Percentiles rank a stretch among this genome's conserved stretches.
Evolutionary conservation across 257 asterid genomes (phyloP).

Genomic region (Salvia splendens): DNA sequence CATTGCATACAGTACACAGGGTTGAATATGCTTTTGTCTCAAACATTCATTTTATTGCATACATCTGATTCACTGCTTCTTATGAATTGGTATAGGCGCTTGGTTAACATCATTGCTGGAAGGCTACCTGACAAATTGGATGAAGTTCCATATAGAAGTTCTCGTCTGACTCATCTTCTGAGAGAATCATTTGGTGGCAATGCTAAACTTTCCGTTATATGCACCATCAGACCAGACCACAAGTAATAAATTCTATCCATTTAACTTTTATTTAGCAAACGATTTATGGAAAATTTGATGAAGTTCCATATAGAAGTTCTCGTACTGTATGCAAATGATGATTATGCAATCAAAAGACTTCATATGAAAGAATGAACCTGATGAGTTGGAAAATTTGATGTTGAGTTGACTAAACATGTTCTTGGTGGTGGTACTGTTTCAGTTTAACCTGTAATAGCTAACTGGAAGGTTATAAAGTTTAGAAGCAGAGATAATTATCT

Average conservation of each 20-base stretch:
- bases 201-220: constrained; percentile 73
- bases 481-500: not conserved
- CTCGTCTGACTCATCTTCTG: constrained; percentile 72
- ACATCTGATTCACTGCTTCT: not conserved
- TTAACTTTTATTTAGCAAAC: not conserved
- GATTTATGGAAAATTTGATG: constrained; percentile 36
- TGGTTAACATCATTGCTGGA: constrained; percentile 67
- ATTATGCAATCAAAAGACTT: too few species aligned
- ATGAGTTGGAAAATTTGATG: too few species aligned
- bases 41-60: not conserved
- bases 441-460: not conserved
- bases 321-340: too few species aligned
- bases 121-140: constrained; percentile 45
- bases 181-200: constrained; percentile 88
- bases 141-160: constrained; percentile 51
- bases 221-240: constrained; percentile 65
- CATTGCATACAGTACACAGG: too few species aligned
- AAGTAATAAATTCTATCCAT: constrained; percentile 45
- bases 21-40: too few species aligned
- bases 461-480: not conserved
- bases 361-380: too few species aligned
- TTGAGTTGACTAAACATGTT: not conserved
- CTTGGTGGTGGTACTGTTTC: too few species aligned
- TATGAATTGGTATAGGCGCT: constrained; percentile 51
- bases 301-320: constrained; percentile 53